These are phyloP conservation scores for Pachysandra terminalis DNA, from an alignment of 164 flowering plant species.

Conservation along the genomic window DNA sequence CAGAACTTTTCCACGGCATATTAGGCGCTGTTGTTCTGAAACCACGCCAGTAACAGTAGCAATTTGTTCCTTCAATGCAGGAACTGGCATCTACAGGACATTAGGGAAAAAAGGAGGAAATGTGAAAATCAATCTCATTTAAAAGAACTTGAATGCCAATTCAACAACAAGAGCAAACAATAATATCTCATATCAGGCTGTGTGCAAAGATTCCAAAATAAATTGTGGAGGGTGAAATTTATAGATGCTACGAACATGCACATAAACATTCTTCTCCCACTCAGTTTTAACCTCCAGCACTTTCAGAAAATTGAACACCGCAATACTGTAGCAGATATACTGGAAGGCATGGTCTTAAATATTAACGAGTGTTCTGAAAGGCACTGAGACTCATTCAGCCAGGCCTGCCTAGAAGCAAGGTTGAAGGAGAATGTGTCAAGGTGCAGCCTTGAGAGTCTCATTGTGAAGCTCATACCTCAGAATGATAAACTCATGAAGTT, in stretches of 20 bases:
- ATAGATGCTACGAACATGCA: not conserved
- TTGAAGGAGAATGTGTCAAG: too few relatives aligned
- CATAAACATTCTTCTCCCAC: not conserved
- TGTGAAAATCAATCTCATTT: too few relatives aligned
- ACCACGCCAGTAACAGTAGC: conserved; percentile 80
- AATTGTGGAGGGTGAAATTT: not conserved
- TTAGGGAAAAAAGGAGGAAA: not conserved
- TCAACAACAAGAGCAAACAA: not conserved
- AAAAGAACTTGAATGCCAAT: not conserved
- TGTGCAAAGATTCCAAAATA: not conserved
- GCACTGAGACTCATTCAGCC: too few relatives aligned
- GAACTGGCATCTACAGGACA: conserved; percentile 74
- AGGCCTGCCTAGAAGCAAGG: too few relatives aligned
- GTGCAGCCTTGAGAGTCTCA: too few relatives aligned
- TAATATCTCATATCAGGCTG: not conserved
- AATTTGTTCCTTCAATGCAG: conserved; percentile 85
- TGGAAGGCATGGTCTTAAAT: too few relatives aligned
- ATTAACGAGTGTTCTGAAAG: too few relatives aligned
- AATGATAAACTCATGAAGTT: too few relatives aligned
- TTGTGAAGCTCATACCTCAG: too few relatives aligned
- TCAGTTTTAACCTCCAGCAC: not conserved
- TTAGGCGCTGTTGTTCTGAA: conserved; percentile 86
- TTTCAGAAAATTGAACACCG: not conserved
- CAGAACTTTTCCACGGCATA: conserved; percentile 91
- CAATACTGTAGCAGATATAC: not conserved